Evolutionary conservation across 2,329 filamentous ascomycete species (phyloP), one percentile per base, ranked within the genome.

Genomic region (Colletotrichum liaoningense): DNA sequence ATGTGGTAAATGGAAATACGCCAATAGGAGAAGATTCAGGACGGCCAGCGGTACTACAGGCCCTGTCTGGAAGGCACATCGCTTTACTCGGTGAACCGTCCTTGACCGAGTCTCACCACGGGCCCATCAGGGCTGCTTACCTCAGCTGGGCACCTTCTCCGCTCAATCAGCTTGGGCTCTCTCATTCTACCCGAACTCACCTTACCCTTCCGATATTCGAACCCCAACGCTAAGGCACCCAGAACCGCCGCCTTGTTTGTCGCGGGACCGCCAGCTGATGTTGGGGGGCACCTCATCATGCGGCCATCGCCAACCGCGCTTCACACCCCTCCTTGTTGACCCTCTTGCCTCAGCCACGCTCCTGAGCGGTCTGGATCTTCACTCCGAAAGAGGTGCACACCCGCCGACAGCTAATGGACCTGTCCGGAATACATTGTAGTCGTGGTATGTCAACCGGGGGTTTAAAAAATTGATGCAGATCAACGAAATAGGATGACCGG

Each of bases 131-230:
- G 9, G 9, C 24, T n/a, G 7, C 56, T 63, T 69, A 69, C 64
- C 49, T 72, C 49, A 72, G 69, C 30, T 6, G 22, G n/a, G 26
- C 30, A 49, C 16, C 19, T 67, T 67, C 46, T 33, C 28, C 24
- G 22, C 63, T 49, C 22, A 46, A 54, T 33, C 33, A 14, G 11
- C 42, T 49, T 49, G 19, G 42, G 42, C 46, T 16, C 14, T 30
- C 22, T 42, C 16, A 52, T 16, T 7, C 49, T 35, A 28, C 8
- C 46, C 42, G 19, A 69, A 72, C 57, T 72, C 66, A 72, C 70
- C 59, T 72, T 69, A 70, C 70, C 70, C 70, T 69, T 59, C 52
- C 42, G 24, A 26, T n/a, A 16, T 68, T 62, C 4, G 9, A 62
- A 14, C 52, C 46, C 59, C 26, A 63, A 68, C 64, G 64, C 69